Percentiles rank a stretch among this genome's conserved stretches.
Evolutionary conservation across 2,329 filamentous ascomycete genomes (phyloP).

Genomic region (Acephala macrosclerotiorum): DNA sequence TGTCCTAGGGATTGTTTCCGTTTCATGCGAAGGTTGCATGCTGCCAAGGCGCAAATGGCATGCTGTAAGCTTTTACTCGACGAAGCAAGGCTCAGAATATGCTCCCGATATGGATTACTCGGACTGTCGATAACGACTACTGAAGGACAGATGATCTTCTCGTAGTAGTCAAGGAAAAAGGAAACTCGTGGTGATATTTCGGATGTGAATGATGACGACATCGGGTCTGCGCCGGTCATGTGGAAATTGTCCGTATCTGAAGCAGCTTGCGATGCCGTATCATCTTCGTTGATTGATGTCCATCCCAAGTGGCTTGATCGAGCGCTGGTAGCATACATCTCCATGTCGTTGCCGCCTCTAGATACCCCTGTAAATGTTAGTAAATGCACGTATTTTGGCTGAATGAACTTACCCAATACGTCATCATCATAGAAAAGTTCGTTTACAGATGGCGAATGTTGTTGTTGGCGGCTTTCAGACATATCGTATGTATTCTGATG

Average conservation of each 20-base stretch:
- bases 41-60: conserved; percentile 86
- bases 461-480: conserved; percentile 41
- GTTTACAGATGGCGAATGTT: conserved; percentile 38
- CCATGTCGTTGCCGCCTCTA: conserved; percentile 37
- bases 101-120: conserved; percentile 83
- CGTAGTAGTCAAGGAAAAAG: conserved; percentile 92
- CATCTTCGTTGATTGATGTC: conserved; percentile 44
- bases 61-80: conserved; percentile 87
- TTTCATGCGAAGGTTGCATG: conserved; percentile 90
- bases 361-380: conserved; percentile 30
- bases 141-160: conserved; percentile 88
- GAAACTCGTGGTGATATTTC: conserved; percentile 80
- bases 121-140: conserved; percentile 91
- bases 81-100: conserved; percentile 80
- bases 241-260: conserved; percentile 39
- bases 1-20: conserved; percentile 69
- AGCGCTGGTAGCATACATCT: conserved; percentile 42
- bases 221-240: conserved; percentile 48
- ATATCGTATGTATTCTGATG: conserved; percentile 64
- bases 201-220: conserved; percentile 61
- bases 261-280: conserved; percentile 40
- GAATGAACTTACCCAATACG: conserved; percentile 46
- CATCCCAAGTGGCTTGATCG: conserved; percentile 44
- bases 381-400: conserved; percentile 27
- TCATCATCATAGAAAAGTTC: conserved; percentile 48